A percentile compares a stretch with the other conserved stretches of the same genome.
Conservation (phyloP, 2,329 filamentous ascomycete species). For the Penicillium paneum region DNA sequence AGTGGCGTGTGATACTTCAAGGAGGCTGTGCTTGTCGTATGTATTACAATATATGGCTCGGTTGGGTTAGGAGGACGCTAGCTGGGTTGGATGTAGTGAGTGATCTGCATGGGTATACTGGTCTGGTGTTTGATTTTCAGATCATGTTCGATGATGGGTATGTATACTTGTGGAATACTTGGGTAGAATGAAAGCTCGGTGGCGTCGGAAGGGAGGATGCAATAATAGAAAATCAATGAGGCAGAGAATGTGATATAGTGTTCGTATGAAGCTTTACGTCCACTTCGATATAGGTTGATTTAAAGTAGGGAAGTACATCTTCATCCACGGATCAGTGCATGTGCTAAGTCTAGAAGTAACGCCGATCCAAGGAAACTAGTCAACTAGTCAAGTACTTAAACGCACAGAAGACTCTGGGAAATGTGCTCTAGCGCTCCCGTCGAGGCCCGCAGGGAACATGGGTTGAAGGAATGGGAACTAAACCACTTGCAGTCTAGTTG, state of each 20-base stretch:
- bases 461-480: constrained; percentile 7
- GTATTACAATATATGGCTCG: neutral
- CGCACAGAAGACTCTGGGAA: constrained; percentile 2
- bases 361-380: constrained; percentile 16
- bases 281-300: neutral
- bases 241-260: neutral
- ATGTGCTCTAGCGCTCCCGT: constrained; percentile 8
- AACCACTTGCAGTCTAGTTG: constrained; percentile 5
- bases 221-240: neutral
- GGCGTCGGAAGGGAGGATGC: neutral
- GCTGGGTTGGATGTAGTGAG: neutral
- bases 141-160: neutral
- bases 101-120: neutral
- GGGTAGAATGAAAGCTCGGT: neutral
- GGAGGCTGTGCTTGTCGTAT: neutral
- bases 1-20: neutral
- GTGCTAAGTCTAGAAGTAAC: neutral
- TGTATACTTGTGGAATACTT: neutral
- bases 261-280: neutral
- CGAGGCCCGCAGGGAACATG: constrained; percentile 6
- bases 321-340: constrained; percentile 11
- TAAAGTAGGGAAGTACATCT: neutral
- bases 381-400: constrained; percentile 8
- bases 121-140: neutral
- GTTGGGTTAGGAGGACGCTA: neutral